Percentiles rank a stretch among this genome's conserved stretches.
Conservation (phyloP, 495 filamentous ascomycete genomes). For the Thermothielavioides terrestris region DNA sequence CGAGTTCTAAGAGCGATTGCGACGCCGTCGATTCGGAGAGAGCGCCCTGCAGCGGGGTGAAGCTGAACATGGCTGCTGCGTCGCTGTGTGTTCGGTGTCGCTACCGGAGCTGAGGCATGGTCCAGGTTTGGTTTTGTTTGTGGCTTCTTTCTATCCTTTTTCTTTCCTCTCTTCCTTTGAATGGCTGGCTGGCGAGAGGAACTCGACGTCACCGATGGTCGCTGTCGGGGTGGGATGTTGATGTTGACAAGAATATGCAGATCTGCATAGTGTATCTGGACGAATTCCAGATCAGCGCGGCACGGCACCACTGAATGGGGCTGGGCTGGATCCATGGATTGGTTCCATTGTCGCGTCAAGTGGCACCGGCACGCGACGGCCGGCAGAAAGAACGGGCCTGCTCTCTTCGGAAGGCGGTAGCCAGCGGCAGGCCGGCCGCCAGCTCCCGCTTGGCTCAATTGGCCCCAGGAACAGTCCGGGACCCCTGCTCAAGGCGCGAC, state of each 20-base stretch:
- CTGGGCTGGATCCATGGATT: too few relatives aligned
- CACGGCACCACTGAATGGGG: too few relatives aligned
- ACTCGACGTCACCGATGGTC: too few relatives aligned
- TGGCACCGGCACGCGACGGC: conserved; percentile 3
- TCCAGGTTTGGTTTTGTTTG: too few relatives aligned
- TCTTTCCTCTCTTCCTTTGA: too few relatives aligned
- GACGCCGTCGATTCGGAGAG: conserved; percentile 79
- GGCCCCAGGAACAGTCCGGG: neutral
- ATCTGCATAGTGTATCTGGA: too few relatives aligned
- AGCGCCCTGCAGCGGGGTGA: conserved; percentile 85
- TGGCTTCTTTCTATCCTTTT: too few relatives aligned
- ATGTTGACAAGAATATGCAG: too few relatives aligned
- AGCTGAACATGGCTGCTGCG: conserved; percentile 70
- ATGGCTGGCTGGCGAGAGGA: too few relatives aligned
- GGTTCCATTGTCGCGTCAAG: conserved; percentile 13
- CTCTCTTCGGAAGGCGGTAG: conserved; percentile 3
- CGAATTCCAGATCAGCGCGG: too few relatives aligned
- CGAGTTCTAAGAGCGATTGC: conserved; percentile 90
- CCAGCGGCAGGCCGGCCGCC: conserved; percentile 4
- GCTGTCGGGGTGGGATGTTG: too few relatives aligned
- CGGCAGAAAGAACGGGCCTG: neutral
- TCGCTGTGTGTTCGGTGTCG: neutral
- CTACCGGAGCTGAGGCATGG: conserved; percentile 9
- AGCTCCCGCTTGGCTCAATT: too few relatives aligned
- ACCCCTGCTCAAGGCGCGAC: conserved; percentile 10